A percentile compares a stretch with the other conserved stretches of the same genome.
Conservation (phyloP, 176 grass and related monocot species). For the Saccharum spontaneum region DNA sequence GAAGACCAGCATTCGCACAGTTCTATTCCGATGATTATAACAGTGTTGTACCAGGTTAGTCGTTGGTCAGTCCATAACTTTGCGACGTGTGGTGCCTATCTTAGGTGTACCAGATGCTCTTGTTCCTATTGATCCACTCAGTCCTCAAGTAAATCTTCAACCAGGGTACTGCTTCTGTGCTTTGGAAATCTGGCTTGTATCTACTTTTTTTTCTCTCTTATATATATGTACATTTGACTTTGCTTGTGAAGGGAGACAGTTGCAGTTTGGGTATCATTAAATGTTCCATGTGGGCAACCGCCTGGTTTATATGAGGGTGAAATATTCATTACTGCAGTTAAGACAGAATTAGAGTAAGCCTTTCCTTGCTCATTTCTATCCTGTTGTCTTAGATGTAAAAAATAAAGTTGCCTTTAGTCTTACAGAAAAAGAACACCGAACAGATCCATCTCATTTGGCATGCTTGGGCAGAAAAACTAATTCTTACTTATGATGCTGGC, state of each 20-base stretch:
- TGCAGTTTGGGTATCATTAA: constrained; percentile 88
- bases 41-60: constrained; percentile 63
- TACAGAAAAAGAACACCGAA: not conserved
- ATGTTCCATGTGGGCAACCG: constrained; percentile 74
- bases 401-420: not conserved
- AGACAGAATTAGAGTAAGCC: constrained; percentile 70
- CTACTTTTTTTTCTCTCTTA: constrained; percentile 5
- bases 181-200: constrained; percentile 25
- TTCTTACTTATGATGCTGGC: not conserved
- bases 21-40: constrained; percentile 45
- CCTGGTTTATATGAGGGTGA: constrained; percentile 93
- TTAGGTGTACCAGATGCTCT: constrained; percentile 99
- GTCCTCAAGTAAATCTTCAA: constrained; percentile 69
- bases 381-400: not conserved
- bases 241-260: constrained; percentile 73
- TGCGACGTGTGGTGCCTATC: constrained; percentile 84
- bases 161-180: constrained; percentile 71
- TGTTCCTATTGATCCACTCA: constrained; percentile 80
- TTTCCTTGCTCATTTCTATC: constrained; percentile 31
- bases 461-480: not conserved
- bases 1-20: constrained; percentile 25
- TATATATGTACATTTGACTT: constrained; percentile 28
- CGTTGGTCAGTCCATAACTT: constrained; percentile 66
- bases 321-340: constrained; percentile 77
- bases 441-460: not conserved